These are phyloP conservation scores for Hygrocybe coccinea DNA, from an alignment of 768 basidiomycete species.

Conservation along the genomic window DNA sequence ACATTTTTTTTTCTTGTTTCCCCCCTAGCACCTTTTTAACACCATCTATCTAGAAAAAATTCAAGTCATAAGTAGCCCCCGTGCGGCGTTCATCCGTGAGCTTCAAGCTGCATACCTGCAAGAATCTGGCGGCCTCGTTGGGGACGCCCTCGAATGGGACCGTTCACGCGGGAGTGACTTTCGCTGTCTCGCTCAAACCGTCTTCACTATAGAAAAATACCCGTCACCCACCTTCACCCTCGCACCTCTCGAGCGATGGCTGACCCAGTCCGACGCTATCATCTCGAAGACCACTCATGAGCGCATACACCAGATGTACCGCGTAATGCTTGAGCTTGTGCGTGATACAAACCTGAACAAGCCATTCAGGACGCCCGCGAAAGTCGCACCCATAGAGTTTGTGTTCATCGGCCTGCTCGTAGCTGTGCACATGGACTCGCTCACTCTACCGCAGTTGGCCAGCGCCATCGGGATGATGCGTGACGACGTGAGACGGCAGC, in stretches of 20 bases:
- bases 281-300: slow-evolving; percentile 24
- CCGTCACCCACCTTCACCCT: slow-evolving; percentile 31
- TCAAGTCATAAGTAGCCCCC: slow-evolving; percentile 57
- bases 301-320: slow-evolving; percentile 31
- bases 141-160: slow-evolving; percentile 44
- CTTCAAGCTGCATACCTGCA: slow-evolving; percentile 46
- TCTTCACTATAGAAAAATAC: slow-evolving; percentile 48
- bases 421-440: slow-evolving; percentile 39
- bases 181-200: slow-evolving; percentile 50
- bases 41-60: slow-evolving; percentile 48
- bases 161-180: slow-evolving; percentile 50
- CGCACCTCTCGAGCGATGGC: slow-evolving; percentile 47
- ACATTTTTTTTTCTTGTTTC: slow-evolving; percentile 7
- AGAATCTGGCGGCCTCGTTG: slow-evolving; percentile 28
- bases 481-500: slow-evolving; percentile 43
- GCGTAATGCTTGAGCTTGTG: slow-evolving; percentile 42
- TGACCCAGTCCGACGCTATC: slow-evolving; percentile 31
- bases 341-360: slow-evolving; percentile 30
- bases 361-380: slow-evolving; percentile 39
- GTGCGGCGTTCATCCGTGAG: slow-evolving; percentile 55
- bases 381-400: slow-evolving; percentile 68
- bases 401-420: slow-evolving; percentile 53
- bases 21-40: background rate
- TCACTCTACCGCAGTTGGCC: slow-evolving; percentile 39
- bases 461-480: slow-evolving; percentile 50